Evolutionary conservation across 2,329 filamentous ascomycete species (phyloP), one percentile per base, ranked within the genome.

Genomic region (Aspergillus ibericus): DNA sequence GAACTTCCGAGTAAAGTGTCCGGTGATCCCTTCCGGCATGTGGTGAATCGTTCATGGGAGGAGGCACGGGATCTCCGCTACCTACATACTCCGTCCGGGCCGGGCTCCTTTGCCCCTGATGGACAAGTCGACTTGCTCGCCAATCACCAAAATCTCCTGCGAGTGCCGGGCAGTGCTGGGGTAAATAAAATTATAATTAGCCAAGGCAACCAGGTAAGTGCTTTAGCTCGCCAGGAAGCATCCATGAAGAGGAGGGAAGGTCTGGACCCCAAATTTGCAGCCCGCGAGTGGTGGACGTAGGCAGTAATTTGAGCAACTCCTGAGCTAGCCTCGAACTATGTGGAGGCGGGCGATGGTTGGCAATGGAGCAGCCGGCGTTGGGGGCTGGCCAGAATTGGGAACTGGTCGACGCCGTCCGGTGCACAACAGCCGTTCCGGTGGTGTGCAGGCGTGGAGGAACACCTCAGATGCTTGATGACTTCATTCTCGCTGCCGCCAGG

Each of bases 251-350:
- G 44, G 22, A 29, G 1, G 42, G 44, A 16, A 27, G 44, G 44
- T 32, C 44, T 48, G 44, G 44, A 48, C 44, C 44, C 44, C 44
- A 48, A 48, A 48, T 48, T 32, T 10, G 29, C 38, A 42, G 18
- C n/a, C 15, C 8, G 22, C 9, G 44, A 48, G 44, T 48, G 44
- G 42, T 25, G 15, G 42, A 47, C 20, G 42, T 15, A 47, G 42
- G 20, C 20, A 47, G 44, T 48, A 48, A 48, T 48, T 48, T 48
- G 22, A 16, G 25, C 44, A 48, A 25, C 44, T 48, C 44, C 44
- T 48, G 44, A 48, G 16, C 44, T 48, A 48, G 44, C 44, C 25
- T 48, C 44, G 25, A 48, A 48, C 44, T 48, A 48, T 48, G 44
- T 48, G 44, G 44, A 48, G 44, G 44, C 44, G 44, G n/a, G 44